Conservation (phyloP, 352 stramenopile species). For the Nannochloropsis limnetica region DNA sequence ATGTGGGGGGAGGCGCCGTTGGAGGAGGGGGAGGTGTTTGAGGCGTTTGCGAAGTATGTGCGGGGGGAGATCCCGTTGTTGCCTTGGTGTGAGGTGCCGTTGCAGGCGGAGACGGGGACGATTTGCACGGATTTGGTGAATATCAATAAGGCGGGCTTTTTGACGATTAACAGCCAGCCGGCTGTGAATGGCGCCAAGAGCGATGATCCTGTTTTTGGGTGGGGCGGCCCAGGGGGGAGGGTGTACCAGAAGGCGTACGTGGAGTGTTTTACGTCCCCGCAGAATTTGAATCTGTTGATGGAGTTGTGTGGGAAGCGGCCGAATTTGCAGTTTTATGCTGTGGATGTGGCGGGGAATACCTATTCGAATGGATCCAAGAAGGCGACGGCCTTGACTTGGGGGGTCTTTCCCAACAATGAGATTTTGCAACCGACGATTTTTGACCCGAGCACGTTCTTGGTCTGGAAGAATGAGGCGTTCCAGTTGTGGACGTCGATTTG, state of each 20-base stretch:
- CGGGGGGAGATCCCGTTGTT: constrained; percentile 82
- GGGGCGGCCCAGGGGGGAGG: constrained; percentile 81
- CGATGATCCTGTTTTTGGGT: constrained; percentile 86
- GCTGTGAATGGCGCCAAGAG: constrained; percentile 76
- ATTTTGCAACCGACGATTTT: constrained; percentile 94
- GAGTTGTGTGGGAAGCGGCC: constrained; percentile 47
- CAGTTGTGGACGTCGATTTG: constrained; percentile 87
- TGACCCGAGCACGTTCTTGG: constrained; percentile 87
- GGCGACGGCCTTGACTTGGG: constrained; percentile 92
- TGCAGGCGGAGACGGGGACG: constrained; percentile 82
- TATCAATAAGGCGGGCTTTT: constrained; percentile 71
- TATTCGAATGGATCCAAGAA: constrained; percentile 70
- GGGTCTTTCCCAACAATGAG: constrained; percentile 90
- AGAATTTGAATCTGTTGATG: constrained; percentile 65
- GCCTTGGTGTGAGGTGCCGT: constrained; percentile 88
- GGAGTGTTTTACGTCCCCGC: constrained; percentile 91
- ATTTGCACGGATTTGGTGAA: constrained; percentile 67
- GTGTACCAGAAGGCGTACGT: constrained; percentile 99
- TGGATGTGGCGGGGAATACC: constrained; percentile 74
- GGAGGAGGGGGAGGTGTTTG: constrained; percentile 76
- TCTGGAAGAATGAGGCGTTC: constrained; percentile 92
- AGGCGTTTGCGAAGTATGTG: constrained; percentile 91
- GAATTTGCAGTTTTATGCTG: constrained; percentile 67
- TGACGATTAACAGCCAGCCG: constrained; percentile 91
- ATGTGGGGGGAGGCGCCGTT: constrained; percentile 85